Percentiles rank a stretch among this genome's conserved stretches.
These are phyloP conservation scores for Neonothopanus nambi DNA, from an alignment of 1,284 basidiomycete species.

Conservation along the genomic window DNA sequence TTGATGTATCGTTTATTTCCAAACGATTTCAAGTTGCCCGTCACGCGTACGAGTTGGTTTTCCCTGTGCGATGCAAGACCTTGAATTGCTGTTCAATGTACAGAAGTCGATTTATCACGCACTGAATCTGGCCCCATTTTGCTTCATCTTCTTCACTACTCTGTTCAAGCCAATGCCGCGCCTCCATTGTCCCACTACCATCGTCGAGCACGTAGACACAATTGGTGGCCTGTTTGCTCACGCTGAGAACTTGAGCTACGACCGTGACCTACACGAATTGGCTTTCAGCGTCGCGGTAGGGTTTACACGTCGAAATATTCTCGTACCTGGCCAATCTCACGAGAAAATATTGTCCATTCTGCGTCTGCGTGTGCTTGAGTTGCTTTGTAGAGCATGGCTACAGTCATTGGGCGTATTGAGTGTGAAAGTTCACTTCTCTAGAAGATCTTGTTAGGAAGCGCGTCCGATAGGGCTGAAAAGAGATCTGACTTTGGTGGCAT, in stretches of 20 bases:
- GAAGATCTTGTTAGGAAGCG: not conserved
- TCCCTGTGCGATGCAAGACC: constrained; percentile 54
- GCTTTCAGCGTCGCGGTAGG: constrained; percentile 2
- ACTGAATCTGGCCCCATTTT: constrained; percentile 51
- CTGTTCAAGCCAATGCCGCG: constrained; percentile 86
- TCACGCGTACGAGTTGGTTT: constrained; percentile 79
- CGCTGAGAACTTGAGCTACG: constrained; percentile 80
- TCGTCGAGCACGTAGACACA: constrained; percentile 84
- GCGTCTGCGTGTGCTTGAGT: constrained; percentile 85
- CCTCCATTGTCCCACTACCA: constrained; percentile 87
- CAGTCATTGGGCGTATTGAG: constrained; percentile 84
- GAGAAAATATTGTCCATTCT: constrained; percentile 83
- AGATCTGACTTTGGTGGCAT: constrained; percentile 5
- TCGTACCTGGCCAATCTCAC: constrained; percentile 79
- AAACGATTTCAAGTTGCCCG: constrained; percentile 90
- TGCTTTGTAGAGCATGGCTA: constrained; percentile 79
- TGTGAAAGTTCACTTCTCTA: constrained; percentile 54
- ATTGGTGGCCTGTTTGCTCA: constrained; percentile 79
- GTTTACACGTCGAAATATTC: not conserved
- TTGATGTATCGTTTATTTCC: constrained; percentile 83
- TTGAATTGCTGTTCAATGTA: not conserved
- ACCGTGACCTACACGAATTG: constrained; percentile 56
- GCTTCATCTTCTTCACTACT: constrained; percentile 54
- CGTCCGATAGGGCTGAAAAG: not conserved
- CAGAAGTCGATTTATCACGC: constrained; percentile 21